Conservation (phyloP, 2,329 filamentous ascomycete genomes). For the Ophiostoma australiae region DNA sequence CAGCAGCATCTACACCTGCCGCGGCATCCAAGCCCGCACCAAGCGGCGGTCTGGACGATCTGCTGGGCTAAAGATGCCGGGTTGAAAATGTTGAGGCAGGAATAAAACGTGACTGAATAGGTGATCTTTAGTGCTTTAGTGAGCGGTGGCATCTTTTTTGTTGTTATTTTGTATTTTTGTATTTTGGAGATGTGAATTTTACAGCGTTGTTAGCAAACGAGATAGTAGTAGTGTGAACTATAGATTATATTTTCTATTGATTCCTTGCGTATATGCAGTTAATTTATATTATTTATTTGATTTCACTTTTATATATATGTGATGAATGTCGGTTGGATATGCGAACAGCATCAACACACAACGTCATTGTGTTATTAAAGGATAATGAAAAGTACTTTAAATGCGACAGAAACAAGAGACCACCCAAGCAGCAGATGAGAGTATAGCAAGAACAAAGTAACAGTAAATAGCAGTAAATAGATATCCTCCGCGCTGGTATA, state of each 20-base stretch:
- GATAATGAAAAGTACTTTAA: not conserved
- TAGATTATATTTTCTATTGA: not conserved
- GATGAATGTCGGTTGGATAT: too few relatives aligned
- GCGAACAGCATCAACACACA: not conserved
- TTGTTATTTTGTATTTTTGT: too few relatives aligned
- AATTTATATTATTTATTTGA: not conserved
- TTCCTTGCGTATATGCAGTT: too few relatives aligned
- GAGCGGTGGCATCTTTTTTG: not conserved
- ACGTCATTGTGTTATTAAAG: not conserved
- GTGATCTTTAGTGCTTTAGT: not conserved
- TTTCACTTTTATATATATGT: not conserved
- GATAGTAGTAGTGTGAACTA: not conserved
- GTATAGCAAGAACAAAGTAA: not conserved
- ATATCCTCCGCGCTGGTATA: not conserved
- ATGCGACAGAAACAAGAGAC: not conserved
- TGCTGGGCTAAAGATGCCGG: constrained; percentile 39
- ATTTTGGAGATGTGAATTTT: not conserved
- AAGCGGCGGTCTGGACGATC: constrained; percentile 44
- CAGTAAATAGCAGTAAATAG: not conserved
- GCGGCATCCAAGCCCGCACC: constrained; percentile 28
- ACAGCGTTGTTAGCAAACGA: constrained; percentile 7
- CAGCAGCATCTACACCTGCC: constrained; percentile 40
- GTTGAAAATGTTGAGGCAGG: not conserved
- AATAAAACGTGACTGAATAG: not conserved
- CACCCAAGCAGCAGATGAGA: not conserved